Base-by-base conservation (phyloP, 2,329 filamentous ascomycete species). In the Cladosporium sp. region DNA sequence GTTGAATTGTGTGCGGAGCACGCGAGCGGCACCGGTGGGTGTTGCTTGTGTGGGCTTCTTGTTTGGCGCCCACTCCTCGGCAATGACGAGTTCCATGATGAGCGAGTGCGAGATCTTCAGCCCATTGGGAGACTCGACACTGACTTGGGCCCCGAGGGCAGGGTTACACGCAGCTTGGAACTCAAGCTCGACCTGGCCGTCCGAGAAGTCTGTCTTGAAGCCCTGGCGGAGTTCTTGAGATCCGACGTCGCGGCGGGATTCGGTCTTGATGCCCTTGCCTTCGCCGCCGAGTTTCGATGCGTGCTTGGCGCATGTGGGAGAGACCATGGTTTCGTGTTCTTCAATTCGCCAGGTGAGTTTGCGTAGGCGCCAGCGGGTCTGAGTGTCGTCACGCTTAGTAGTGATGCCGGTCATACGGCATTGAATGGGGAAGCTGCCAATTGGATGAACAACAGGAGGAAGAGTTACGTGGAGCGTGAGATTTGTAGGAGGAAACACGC, bases 401-500 rank as follows among this genome's bases (percentile, higher is more conserved):
- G 93, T 88, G 63, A 97, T 88, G n/a, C 94, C 94, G 69, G 93
- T 91, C 69, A 99, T 86, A 62, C 89, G 89, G 80, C 97, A 88
- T 55, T 87, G 85, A 59, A 97, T 85, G 12, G 84, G 90, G 80
- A 96, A 94, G 72, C 87, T 88, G 72, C 92, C 91, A 67, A 93
- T 91, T 5, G 94, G 93, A 80, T 97, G 90, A 68, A 97, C 89
- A 69, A 96, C 87, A 44, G 91, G 88, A 56, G 90, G 90, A 69
- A 96, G 89, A 73, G 92, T 89, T 68, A 95, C 90, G 74, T 89
- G 89, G 66, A 92, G 91, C 70, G 92, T 93, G 73, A 99, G 89
- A 80, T 96, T 95, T 71, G 95, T 99, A 0, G 95, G 94, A 57
- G 94, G 95, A 80, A 99, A 99, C 74, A 98, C 91, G 74, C 94